phyloP scores from a whole-genome alignment of 495 filamentous ascomycete genomes.

The Amorphotheca resinae region DNA sequence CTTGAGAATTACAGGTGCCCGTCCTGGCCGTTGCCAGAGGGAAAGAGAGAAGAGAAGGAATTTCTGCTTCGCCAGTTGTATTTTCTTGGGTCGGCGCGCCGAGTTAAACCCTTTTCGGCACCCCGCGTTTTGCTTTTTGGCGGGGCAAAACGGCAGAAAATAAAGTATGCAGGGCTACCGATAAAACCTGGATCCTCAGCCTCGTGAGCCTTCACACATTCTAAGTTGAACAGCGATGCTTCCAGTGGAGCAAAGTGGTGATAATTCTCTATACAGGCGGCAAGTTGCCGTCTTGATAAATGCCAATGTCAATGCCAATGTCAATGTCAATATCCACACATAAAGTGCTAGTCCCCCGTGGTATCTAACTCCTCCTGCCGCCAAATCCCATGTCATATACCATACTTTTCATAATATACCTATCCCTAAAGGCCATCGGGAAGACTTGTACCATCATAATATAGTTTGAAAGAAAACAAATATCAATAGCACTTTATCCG shows the following conservation, averaged over 20 bases:
- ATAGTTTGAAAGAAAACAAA: not conserved
- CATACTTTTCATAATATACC: too few relatives aligned
- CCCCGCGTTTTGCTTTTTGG: constrained; percentile 8
- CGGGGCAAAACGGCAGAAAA: not conserved
- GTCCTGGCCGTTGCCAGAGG: constrained; percentile 19
- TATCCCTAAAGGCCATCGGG: too few relatives aligned
- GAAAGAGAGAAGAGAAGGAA: constrained; percentile 16
- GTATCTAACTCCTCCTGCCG: too few relatives aligned
- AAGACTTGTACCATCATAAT: too few relatives aligned
- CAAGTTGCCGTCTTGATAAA: not conserved
- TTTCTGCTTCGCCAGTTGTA: not conserved
- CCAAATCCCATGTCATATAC: too few relatives aligned
- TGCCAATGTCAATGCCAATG: not conserved
- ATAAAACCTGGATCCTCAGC: too few relatives aligned
- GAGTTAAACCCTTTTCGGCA: constrained; percentile 8
- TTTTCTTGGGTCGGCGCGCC: constrained; percentile 1
- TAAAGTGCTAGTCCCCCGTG: too few relatives aligned
- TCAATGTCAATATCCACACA: not conserved
- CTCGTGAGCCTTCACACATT: too few relatives aligned
- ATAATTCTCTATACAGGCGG: not conserved
- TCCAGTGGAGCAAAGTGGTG: too few relatives aligned
- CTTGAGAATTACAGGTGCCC: constrained; percentile 13
- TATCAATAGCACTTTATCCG: constrained; percentile 3
- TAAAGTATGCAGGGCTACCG: too few relatives aligned
- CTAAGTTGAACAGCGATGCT: too few relatives aligned